These are phyloP conservation scores for Amanita jacksonii DNA, from an alignment of 768 basidiomycete genomes.

Conservation along the genomic window DNA sequence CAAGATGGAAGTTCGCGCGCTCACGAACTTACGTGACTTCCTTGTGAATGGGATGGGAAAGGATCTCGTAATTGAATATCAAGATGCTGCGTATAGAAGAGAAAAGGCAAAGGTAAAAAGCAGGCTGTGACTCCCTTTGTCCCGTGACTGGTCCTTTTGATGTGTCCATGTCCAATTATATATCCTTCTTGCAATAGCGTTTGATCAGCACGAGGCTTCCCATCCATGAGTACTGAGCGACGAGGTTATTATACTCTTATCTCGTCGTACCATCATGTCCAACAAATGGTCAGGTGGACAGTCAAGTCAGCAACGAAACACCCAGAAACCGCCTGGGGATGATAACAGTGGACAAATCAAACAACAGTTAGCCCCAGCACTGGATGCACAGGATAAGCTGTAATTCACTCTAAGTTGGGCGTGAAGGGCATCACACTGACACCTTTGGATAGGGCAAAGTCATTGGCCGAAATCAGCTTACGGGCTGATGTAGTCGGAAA, in stretches of 20 bases:
- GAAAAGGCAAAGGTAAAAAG: conserved; percentile 18
- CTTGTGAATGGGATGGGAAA: conserved; percentile 51
- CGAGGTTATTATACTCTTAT: neutral
- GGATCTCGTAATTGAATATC: conserved; percentile 60
- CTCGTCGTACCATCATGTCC: neutral
- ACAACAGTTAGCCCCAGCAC: neutral
- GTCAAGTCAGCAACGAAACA: neutral
- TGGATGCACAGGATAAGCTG: neutral
- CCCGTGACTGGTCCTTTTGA: neutral
- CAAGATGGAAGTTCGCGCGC: conserved; percentile 79
- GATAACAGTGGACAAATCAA: too few species aligned
- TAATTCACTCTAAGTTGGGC: neutral
- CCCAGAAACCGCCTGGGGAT: neutral
- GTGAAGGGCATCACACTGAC: neutral
- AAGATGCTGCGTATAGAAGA: too few species aligned
- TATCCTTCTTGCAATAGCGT: neutral
- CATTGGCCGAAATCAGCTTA: neutral
- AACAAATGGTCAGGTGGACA: neutral
- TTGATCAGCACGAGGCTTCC: conserved; percentile 2
- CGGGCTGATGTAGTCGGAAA: neutral
- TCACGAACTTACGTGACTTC: conserved; percentile 69
- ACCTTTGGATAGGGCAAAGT: neutral
- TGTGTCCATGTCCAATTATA: too few species aligned
- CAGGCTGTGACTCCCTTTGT: conserved; percentile 1
- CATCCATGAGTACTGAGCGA: neutral